Evolutionary conservation across 306 rosid species (phyloP).

Genomic region (Vigna unguiculata): DNA sequence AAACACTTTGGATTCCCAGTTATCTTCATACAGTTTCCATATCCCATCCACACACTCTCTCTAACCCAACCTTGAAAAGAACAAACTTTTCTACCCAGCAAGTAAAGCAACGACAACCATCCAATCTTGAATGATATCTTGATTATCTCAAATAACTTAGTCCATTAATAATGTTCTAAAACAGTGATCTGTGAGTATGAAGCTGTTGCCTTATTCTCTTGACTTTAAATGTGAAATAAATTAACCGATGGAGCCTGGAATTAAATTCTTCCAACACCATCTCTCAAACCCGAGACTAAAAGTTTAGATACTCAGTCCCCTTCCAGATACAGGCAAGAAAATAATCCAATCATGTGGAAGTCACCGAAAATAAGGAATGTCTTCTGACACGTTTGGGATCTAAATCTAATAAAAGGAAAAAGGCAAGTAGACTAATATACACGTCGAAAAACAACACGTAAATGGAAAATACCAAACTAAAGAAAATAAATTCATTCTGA

Average conservation of each 20-base stretch:
- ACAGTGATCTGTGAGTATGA: slow-evolving; percentile 1
- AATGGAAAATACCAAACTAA: slow-evolving; percentile 26
- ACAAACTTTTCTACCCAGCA: slow-evolving; percentile 3
- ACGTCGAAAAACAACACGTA: slow-evolving; percentile 3
- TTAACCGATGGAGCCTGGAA: neutral
- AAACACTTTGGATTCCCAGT: neutral
- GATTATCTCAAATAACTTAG: slow-evolving; percentile 10
- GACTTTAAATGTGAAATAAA: slow-evolving; percentile 2
- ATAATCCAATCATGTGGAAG: slow-evolving; percentile 10
- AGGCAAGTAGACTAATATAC: slow-evolving; percentile 1
- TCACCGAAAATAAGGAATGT: slow-evolving; percentile 25
- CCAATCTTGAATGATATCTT: slow-evolving; percentile 9
- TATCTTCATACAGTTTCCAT: slow-evolving; percentile 14
- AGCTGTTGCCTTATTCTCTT: slow-evolving; percentile 12
- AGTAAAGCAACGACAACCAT: neutral
- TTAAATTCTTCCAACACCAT: slow-evolving; percentile 15
- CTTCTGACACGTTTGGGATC: slow-evolving; percentile 17
- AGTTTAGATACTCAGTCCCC: neutral
- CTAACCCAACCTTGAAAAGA: neutral
- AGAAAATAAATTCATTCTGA: slow-evolving; percentile 15
- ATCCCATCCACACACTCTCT: slow-evolving; percentile 6
- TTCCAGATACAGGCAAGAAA: slow-evolving; percentile 15
- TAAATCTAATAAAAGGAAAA: neutral
- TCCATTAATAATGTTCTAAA: neutral
- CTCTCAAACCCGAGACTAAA: neutral